Base-by-base conservation (phyloP, 306 rosid species). In the Adenanthera pavonina region DNA sequence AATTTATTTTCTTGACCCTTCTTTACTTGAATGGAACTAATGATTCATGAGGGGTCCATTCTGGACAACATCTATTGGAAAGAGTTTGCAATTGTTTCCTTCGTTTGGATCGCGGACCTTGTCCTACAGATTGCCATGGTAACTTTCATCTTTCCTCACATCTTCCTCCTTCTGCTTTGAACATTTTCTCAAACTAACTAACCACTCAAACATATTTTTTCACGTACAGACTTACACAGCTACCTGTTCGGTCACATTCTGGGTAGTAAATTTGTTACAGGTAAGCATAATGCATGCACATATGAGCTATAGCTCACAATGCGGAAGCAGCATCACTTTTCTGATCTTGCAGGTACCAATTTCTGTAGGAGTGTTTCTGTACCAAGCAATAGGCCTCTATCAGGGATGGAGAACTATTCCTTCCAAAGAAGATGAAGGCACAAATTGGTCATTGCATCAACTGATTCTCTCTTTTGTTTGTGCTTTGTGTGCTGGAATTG, bases 31-130 rank as follows among this genome's bases (percentile, higher is more conserved):
- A 81, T 72, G 67, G 19, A 49, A 59, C 19, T 80, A 49, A 69
- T 30, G 12, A 47, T 20, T 12, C 84, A 94, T 12, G 83, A 94
- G 92, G 84, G 85, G 66, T 54, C 88, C 69, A 9, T 92, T 35
- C 44, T 89, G 3, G 83, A 85, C 80, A 91, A 89, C 73, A 89
- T 92, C 30, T 77, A 51, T 62, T 89, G 97, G 97, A 94, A 89
- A 75, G 89, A 92, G 74, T 77, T 87, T 84, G 96, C 92, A 69
- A 90, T 94, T 82, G 87, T 92, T 71, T 81, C 70, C 46, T 89
- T 88, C 60, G 96, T 94, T 77, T 94, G 98, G 98, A 44, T 90
- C 54, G 76, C 92, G 43, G 86, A 83, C 62, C 94, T 92, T 43
- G 80, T 76, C 40, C 61, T 94, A 69, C 94, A 94, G 67, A 85